These are phyloP conservation scores for Flaveria trinervia DNA, from an alignment of 129 eudicot genomes.

Conservation along the genomic window DNA sequence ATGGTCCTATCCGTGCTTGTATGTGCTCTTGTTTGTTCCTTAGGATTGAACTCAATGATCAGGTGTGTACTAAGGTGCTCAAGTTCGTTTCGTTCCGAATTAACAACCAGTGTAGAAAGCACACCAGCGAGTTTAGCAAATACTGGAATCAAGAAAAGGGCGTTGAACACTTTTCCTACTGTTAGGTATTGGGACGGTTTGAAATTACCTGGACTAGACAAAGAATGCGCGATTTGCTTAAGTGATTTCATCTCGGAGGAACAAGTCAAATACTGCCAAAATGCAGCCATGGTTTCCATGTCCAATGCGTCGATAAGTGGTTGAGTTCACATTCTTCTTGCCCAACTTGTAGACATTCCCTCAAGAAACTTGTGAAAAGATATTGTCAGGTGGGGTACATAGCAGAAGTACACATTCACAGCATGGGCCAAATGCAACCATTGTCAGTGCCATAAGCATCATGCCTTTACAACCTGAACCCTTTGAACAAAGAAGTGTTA, in stretches of 20 bases:
- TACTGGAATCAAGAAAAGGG: constrained; percentile 67
- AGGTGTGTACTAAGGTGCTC: constrained; percentile 70
- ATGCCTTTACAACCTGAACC: constrained; percentile 61
- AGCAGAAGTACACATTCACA: constrained; percentile 19
- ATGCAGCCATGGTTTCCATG: constrained; percentile 82
- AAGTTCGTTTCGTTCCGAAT: constrained; percentile 27
- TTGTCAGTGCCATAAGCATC: constrained; percentile 36
- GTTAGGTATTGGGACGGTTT: constrained; percentile 49
- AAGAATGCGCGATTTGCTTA: constrained; percentile 74
- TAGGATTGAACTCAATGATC: constrained; percentile 63
- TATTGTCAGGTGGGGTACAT: constrained; percentile 27
- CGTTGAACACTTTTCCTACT: constrained; percentile 59
- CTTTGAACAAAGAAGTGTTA: constrained; percentile 22
- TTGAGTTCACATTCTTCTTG: constrained; percentile 73
- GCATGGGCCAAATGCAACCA: constrained; percentile 8
- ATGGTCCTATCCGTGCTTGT: constrained; percentile 78
- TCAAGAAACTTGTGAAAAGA: constrained; percentile 69
- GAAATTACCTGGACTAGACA: constrained; percentile 59
- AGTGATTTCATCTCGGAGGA: constrained; percentile 59
- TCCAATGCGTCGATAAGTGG: constrained; percentile 76
- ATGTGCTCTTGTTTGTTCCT: constrained; percentile 75
- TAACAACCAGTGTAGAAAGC: constrained; percentile 1
- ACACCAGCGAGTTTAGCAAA: constrained; percentile 37
- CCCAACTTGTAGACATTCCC: constrained; percentile 84
- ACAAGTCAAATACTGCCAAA: constrained; percentile 60